Evolutionary conservation across 2,329 filamentous ascomycete species (phyloP), one percentile per base, ranked within the genome.

Genomic region (Plenodomus lindquistii): DNA sequence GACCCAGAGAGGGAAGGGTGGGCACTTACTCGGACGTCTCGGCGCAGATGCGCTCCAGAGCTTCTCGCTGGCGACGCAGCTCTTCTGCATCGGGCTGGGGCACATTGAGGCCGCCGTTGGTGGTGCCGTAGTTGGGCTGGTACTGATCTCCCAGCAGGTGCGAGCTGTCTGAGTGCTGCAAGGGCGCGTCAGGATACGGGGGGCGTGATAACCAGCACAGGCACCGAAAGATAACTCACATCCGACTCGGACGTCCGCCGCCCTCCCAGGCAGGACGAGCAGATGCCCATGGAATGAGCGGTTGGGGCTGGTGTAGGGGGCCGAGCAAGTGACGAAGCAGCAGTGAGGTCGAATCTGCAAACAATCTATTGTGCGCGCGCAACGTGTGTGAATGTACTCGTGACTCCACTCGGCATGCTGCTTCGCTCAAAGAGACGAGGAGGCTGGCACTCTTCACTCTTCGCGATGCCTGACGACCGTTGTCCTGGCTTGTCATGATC

Each of bases 41-140:
- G 37, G 75, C 74, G 42, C 77, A 79, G 50, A 80, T 77, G 29
- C 74, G 72, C 59, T 79, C 76, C 48, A 79, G 60, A 22, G 73
- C 75, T 57, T 79, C 77, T 35, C 77, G 69, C 60, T 78, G 74
- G 54, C 75, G 71, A 49, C 73, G 67, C 44, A 79, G 67, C 63
- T 79, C 77, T 58, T 79, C 77, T 44, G 76, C 76, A 57, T 79
- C 77, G 27, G 73, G 74, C 60, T 75, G 74, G 48, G 71, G 66
- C 36, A 66, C 63, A 49, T 65, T 65, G 47, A 69, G 71, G 19
- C 65, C 53, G 50, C 63, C 68, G 48, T 57, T 65, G 49, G 72
- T 62, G 44, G 72, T 72, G 59, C 77, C 77, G 57, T 79, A 79
- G 38, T 75, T 71, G 31, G 69, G 70, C 63, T 73, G 66, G 67